Conservation (phyloP, 2,329 filamentous ascomycete genomes). For the Pyrenophora teres region DNA sequence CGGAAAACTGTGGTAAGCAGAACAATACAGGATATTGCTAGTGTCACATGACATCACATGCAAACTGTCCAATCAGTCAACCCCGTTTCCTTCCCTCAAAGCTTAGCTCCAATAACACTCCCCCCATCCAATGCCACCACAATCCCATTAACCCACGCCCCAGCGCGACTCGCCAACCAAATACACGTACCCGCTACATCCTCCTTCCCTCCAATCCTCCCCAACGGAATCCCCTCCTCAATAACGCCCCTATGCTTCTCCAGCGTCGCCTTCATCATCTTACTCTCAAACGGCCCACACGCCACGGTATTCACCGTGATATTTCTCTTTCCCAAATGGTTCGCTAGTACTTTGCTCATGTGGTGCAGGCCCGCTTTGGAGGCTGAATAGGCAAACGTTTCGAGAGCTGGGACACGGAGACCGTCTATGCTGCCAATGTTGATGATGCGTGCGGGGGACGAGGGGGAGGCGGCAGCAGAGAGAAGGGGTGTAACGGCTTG, state of each 20-base stretch:
- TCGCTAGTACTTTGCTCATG: slow-evolving; percentile 66
- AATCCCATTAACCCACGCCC: slow-evolving; percentile 53
- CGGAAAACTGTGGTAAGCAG: no score
- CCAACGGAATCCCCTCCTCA: slow-evolving; percentile 64
- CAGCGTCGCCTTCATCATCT: slow-evolving; percentile 75
- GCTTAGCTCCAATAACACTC: slow-evolving; percentile 44
- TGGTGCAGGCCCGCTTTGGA: slow-evolving; percentile 69
- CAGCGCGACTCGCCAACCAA: slow-evolving; percentile 70
- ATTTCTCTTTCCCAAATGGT: slow-evolving; percentile 63
- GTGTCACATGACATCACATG: no score
- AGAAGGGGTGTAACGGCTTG: slow-evolving; percentile 67
- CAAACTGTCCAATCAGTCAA: no score
- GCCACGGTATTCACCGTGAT: slow-evolving; percentile 72
- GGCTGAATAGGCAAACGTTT: slow-evolving; percentile 65
- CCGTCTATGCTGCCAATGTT: slow-evolving; percentile 70
- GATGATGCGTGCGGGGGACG: slow-evolving; percentile 62
- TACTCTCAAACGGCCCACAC: slow-evolving; percentile 72
- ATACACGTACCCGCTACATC: slow-evolving; percentile 75
- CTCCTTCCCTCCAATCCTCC: slow-evolving; percentile 67
- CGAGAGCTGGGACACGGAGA: slow-evolving; percentile 62
- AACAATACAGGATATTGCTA: no score
- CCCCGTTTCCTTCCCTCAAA: slow-evolving; percentile 24
- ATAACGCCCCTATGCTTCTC: slow-evolving; percentile 62
- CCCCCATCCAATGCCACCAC: slow-evolving; percentile 52
- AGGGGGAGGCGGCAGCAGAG: slow-evolving; percentile 53